These are phyloP conservation scores for Sporobolus alterniflorus DNA, from an alignment of 202 grass and related monocot species.

Conservation along the genomic window DNA sequence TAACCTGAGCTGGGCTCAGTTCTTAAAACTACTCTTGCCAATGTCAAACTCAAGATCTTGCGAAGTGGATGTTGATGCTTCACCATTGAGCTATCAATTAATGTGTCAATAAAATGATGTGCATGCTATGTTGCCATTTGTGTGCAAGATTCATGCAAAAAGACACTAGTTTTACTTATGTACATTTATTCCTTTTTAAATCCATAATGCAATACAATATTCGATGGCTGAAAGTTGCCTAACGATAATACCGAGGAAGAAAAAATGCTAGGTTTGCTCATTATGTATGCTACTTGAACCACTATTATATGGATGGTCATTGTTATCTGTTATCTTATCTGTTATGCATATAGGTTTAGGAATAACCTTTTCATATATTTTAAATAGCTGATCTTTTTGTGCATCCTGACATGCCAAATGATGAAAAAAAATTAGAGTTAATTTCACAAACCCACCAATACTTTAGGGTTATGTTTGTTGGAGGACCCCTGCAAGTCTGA, in stretches of 20 bases:
- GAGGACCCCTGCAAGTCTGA: too few relatives aligned
- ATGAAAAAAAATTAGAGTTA: too few relatives aligned
- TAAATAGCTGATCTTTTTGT: neutral
- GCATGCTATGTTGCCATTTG: neutral
- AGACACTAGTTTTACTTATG: neutral
- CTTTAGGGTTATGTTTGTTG: too few relatives aligned
- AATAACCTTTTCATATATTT: neutral
- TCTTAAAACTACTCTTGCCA: neutral
- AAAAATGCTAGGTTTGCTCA: neutral
- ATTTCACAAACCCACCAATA: too few relatives aligned
- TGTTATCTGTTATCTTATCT: neutral
- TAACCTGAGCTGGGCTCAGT: neutral
- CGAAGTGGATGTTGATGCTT: neutral
- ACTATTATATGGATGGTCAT: neutral
- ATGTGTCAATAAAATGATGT: neutral
- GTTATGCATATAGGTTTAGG: neutral
- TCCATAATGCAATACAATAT: neutral
- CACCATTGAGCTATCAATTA: neutral
- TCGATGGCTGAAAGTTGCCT: conserved; percentile 13
- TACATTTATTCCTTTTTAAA: neutral
- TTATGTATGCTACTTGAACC: neutral
- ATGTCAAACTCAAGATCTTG: neutral
- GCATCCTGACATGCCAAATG: too few relatives aligned
- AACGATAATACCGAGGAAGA: neutral
- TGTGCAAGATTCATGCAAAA: neutral